These are phyloP conservation scores for Hirschioporus abietinus DNA, from an alignment of 768 basidiomycete species.

Conservation along the genomic window DNA sequence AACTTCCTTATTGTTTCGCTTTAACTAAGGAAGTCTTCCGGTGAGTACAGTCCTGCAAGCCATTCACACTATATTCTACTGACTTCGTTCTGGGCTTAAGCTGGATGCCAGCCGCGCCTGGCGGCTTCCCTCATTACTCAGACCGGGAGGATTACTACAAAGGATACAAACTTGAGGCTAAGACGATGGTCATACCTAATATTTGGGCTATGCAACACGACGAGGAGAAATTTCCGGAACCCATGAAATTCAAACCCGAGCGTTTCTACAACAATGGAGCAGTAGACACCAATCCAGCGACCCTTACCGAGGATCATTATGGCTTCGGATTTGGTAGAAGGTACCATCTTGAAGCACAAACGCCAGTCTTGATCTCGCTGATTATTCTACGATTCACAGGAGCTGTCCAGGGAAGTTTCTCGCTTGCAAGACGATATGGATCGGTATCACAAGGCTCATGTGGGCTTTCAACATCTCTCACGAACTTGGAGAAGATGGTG, in stretches of 20 bases:
- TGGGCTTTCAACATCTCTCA: too few species aligned
- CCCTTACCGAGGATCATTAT: not conserved
- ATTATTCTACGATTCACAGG: too few species aligned
- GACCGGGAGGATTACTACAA: constrained; percentile 23
- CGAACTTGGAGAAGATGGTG: too few species aligned
- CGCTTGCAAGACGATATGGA: too few species aligned
- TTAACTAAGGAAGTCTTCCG: constrained; percentile 14
- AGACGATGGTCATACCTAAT: constrained; percentile 22
- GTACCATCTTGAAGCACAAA: too few species aligned
- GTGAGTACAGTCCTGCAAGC: not conserved
- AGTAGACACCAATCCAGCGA: constrained; percentile 13
- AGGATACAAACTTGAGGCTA: constrained; percentile 23
- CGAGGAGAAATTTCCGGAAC: constrained; percentile 19
- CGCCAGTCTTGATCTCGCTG: too few species aligned
- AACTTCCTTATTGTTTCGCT: constrained; percentile 14
- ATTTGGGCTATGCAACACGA: constrained; percentile 21
- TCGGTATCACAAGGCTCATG: too few species aligned
- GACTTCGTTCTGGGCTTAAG: not conserved
- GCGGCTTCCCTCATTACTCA: constrained; percentile 17
- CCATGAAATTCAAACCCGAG: constrained; percentile 26
- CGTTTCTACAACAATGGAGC: constrained; percentile 15
- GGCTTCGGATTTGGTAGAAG: constrained; percentile 24
- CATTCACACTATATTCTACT: not conserved
- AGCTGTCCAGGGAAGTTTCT: too few species aligned
- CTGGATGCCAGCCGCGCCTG: too few species aligned